These are phyloP conservation scores for Zalaria obscura DNA, from an alignment of 2,329 filamentous ascomycete species.

Conservation along the genomic window DNA sequence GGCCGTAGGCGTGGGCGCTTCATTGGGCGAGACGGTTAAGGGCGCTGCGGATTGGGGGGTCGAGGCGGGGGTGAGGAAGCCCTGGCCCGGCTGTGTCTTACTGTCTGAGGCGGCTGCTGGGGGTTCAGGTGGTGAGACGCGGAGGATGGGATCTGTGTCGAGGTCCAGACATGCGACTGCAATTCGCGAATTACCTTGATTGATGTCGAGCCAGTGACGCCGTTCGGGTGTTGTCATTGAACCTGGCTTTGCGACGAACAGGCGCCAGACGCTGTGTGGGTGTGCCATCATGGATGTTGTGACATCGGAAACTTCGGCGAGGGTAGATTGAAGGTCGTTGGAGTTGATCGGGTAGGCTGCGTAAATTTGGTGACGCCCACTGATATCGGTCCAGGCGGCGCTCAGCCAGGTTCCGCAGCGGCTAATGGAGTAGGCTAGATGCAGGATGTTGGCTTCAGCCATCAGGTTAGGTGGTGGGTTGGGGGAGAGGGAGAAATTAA, in stretches of 20 bases:
- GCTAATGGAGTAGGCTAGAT: constrained; percentile 66
- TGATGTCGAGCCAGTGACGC: constrained; percentile 38
- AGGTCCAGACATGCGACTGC: constrained; percentile 18
- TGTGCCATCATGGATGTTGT: constrained; percentile 56
- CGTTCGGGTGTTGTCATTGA: constrained; percentile 27
- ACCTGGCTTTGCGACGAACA: constrained; percentile 60
- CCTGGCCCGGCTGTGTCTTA: constrained; percentile 11
- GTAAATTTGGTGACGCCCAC: constrained; percentile 57
- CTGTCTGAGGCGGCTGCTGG: constrained; percentile 39
- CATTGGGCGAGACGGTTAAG: constrained; percentile 16
- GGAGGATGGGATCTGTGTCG: constrained; percentile 28
- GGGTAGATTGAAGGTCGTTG: not conserved
- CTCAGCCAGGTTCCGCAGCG: constrained; percentile 66
- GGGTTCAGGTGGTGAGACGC: constrained; percentile 39
- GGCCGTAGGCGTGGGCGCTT: constrained; percentile 14
- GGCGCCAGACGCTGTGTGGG: constrained; percentile 40
- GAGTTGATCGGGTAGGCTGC: constrained; percentile 45
- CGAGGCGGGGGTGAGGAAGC: constrained; percentile 47
- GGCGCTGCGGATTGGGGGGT: constrained; percentile 35
- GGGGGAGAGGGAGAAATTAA: constrained; percentile 59
- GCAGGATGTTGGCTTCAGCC: constrained; percentile 66
- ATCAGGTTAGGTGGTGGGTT: constrained; percentile 59
- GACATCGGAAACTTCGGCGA: constrained; percentile 50
- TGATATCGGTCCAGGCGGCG: constrained; percentile 68
- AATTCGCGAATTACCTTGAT: constrained; percentile 29